phyloP scores from a whole-genome alignment of 2,329 filamentous ascomycete species.

The Neonectria ditissima region DNA sequence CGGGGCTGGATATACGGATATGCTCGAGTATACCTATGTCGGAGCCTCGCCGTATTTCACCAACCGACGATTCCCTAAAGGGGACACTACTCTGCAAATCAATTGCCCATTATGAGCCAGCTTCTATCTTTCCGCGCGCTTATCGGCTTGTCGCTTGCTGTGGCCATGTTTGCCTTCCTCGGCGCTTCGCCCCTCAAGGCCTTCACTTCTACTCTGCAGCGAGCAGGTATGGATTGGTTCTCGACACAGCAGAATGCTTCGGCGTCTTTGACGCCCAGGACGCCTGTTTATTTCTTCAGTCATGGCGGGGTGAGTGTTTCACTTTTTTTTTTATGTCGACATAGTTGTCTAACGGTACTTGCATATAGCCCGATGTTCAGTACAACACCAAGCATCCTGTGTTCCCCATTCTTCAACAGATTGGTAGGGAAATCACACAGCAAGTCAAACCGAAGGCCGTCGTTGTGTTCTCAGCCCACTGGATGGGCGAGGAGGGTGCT shows the following conservation, averaged over 20 bases:
- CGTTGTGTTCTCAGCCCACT: slow-evolving; percentile 82
- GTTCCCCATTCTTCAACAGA: slow-evolving; percentile 71
- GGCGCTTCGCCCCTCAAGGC: slow-evolving; percentile 38
- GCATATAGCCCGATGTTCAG: slow-evolving; percentile 70
- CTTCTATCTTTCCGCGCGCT: slow-evolving; percentile 35
- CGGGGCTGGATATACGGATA: slow-evolving; percentile 44
- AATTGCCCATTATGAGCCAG: slow-evolving; percentile 35
- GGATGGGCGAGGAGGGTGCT: slow-evolving; percentile 69
- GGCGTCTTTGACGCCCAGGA: slow-evolving; percentile 19
- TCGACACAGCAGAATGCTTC: slow-evolving; percentile 27
- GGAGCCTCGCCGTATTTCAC: slow-evolving; percentile 6
- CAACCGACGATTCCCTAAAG: slow-evolving; percentile 3
- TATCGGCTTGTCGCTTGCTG: slow-evolving; percentile 38
- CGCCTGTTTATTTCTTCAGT: slow-evolving; percentile 63
- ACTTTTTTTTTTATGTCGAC: neutral
- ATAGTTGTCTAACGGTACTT: neutral
- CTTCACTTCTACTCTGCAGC: slow-evolving; percentile 41
- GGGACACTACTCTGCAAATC: slow-evolving; percentile 2
- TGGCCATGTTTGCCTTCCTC: slow-evolving; percentile 41
- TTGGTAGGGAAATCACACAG: slow-evolving; percentile 77
- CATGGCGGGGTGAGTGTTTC: slow-evolving; percentile 59
- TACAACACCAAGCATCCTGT: slow-evolving; percentile 76
- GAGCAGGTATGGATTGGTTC: slow-evolving; percentile 32
- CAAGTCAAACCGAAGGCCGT: slow-evolving; percentile 78
- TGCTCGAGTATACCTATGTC: slow-evolving; percentile 24